Conservation (phyloP, 1,284 basidiomycete genomes). For the Pseudozyma pruni region DNA sequence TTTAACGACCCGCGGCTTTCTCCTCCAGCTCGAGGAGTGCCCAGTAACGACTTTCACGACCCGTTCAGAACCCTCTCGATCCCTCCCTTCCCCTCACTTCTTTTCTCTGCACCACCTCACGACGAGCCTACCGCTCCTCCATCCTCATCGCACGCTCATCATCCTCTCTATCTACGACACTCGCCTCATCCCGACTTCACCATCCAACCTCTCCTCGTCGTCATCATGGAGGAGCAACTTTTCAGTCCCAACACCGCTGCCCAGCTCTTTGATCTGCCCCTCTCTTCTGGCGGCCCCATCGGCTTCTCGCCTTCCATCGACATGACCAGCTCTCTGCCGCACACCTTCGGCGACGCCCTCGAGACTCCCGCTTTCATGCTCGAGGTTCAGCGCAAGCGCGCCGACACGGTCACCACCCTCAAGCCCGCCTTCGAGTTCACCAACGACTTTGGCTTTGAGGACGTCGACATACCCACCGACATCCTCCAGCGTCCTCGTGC, state of each 20-base stretch:
- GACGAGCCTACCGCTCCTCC: slow-evolving; percentile 4
- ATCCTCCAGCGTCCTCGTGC: slow-evolving; percentile 44
- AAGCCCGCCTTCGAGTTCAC: slow-evolving; percentile 49
- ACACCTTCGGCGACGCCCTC: slow-evolving; percentile 38
- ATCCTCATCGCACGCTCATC: background rate
- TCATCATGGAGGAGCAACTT: slow-evolving; percentile 50
- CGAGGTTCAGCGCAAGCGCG: slow-evolving; percentile 48
- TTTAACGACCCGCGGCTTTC: slow-evolving; percentile 36
- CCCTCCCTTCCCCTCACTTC: background rate
- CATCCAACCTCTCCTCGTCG: slow-evolving; percentile 2
- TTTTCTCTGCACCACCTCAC: background rate
- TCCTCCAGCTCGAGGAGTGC: slow-evolving; percentile 10
- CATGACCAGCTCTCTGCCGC: slow-evolving; percentile 27
- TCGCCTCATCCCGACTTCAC: background rate
- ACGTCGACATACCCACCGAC: slow-evolving; percentile 29
- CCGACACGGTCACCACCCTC: slow-evolving; percentile 51
- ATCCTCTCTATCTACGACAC: background rate
- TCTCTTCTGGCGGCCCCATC: slow-evolving; percentile 28
- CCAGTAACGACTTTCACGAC: slow-evolving; percentile 4
- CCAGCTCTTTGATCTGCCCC: slow-evolving; percentile 40
- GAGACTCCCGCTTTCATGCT: slow-evolving; percentile 43
- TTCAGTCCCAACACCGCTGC: slow-evolving; percentile 39
- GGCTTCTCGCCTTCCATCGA: slow-evolving; percentile 50
- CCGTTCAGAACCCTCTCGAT: slow-evolving; percentile 32
- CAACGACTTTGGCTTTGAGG: slow-evolving; percentile 22